Evolutionary conservation across 2,329 filamentous ascomycete genomes (phyloP).

Genomic region (Helotiales sp.): DNA sequence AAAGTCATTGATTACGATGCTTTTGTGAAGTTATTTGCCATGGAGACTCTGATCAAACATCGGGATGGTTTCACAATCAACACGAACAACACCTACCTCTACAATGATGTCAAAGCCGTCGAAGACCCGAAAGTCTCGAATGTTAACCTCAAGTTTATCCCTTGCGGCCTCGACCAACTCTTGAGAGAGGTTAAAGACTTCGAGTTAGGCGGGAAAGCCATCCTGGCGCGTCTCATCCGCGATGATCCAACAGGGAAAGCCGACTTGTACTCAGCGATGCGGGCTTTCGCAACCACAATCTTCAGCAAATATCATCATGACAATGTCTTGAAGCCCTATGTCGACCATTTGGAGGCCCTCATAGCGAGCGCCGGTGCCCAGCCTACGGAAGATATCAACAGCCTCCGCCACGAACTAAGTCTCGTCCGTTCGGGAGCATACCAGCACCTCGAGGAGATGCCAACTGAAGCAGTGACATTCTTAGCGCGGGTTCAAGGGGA

Average conservation of each 20-base stretch:
- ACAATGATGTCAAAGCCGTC: constrained; percentile 12
- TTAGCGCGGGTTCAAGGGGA: too few species aligned
- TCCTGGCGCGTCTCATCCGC: constrained; percentile 10
- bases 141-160: constrained; percentile 14
- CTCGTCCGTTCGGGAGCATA: constrained; percentile 6
- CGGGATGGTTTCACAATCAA: constrained; percentile 13
- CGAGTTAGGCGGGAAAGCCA: constrained; percentile 4
- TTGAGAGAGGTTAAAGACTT: neutral
- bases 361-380: neutral
- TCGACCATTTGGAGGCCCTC: constrained; percentile 6
- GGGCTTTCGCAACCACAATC: neutral
- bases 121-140: neutral
- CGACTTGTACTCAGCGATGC: neutral
- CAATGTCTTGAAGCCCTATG: neutral
- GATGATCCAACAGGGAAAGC: neutral
- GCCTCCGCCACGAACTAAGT: neutral
- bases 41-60: constrained; percentile 14
- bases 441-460: neutral
- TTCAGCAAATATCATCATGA: constrained; percentile 5
- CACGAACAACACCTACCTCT: constrained; percentile 15
- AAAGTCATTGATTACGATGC: neutral
- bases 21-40: constrained; percentile 5
- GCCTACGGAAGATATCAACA: constrained; percentile 3
- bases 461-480: too few species aligned
- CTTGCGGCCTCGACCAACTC: constrained; percentile 9